Evolutionary conservation across 2,329 filamentous ascomycete genomes (phyloP).

Genomic region (Colletotrichum endophyticum): DNA sequence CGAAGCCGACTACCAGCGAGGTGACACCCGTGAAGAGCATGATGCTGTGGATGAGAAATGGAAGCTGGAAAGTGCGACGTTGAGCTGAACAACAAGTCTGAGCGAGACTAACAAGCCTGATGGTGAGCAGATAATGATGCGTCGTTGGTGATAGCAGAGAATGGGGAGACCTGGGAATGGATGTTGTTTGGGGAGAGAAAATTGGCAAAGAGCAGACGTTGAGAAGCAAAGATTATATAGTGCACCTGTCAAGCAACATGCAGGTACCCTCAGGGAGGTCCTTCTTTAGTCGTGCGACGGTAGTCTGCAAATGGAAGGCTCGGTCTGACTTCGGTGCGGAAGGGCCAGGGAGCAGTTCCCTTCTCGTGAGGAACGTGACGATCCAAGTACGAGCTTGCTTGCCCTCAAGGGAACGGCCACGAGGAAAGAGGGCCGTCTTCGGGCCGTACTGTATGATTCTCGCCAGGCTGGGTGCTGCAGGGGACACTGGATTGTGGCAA

Average conservation of each 20-base stretch:
- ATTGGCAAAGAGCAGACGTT: background rate
- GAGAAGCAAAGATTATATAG: background rate
- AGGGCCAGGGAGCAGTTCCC: background rate
- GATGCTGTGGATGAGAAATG: background rate
- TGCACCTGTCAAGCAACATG: background rate
- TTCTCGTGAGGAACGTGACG: background rate
- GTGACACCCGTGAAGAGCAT: background rate
- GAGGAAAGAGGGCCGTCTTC: background rate
- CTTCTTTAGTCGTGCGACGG: background rate
- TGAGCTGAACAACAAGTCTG: background rate
- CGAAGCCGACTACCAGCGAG: background rate
- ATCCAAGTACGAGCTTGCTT: background rate
- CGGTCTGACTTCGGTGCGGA: background rate
- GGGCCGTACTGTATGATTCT: background rate
- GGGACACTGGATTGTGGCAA: background rate
- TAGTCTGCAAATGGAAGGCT: background rate
- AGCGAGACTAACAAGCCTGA: background rate
- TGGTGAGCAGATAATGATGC: background rate
- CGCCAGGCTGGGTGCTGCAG: rapidly evolving
- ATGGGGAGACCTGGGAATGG: background rate
- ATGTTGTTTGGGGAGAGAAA: background rate
- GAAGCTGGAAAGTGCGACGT: rapidly evolving
- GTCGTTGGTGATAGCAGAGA: background rate
- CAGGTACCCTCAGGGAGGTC: background rate
- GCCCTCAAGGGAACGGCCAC: background rate